Evolutionary conservation across 2,329 filamentous ascomycete genomes (phyloP).

Genomic region (Emmonsia crescens): DNA sequence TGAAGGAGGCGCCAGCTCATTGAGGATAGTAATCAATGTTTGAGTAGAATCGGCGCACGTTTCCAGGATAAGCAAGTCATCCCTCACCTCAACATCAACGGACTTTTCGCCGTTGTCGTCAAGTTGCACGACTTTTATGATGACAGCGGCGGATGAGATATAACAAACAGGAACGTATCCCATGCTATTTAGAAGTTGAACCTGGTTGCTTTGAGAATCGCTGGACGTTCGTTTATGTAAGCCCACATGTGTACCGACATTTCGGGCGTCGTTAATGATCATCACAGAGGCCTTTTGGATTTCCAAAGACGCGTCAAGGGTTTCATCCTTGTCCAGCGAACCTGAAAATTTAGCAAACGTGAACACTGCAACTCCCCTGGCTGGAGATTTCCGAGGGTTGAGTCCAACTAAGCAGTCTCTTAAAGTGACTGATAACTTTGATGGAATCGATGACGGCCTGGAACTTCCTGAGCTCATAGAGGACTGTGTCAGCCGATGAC

Average conservation of each 20-base stretch:
- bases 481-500: conserved; percentile 9
- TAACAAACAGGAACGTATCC: conserved; percentile 83
- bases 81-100: conserved; percentile 69
- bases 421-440: conserved; percentile 49
- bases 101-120: conserved; percentile 51
- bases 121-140: conserved; percentile 49
- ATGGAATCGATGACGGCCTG: conserved; percentile 40
- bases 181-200: conserved; percentile 43
- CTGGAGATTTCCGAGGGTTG: conserved; percentile 63
- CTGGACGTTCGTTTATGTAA: conserved; percentile 19
- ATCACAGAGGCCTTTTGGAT: conserved; percentile 74
- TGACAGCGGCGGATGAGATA: conserved; percentile 67
- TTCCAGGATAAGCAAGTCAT: conserved; percentile 81
- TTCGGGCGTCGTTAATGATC: conserved; percentile 63
- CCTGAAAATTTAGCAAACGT: conserved; percentile 66
- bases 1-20: conserved; percentile 70
- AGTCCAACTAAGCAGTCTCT: conserved; percentile 73
- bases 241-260: conserved; percentile 31
- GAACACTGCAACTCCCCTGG: conserved; percentile 68
- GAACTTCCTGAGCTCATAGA: conserved; percentile 13
- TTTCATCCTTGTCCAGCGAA: conserved; percentile 52
- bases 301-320: conserved; percentile 53
- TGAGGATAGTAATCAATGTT: conserved; percentile 69
- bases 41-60: conserved; percentile 96
- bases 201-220: conserved; percentile 32